Evolutionary conservation across 192 early-diverging fungal species (phyloP), one percentile per base, ranked within the genome.

Genomic region (Allomyces macrogynus): DNA sequence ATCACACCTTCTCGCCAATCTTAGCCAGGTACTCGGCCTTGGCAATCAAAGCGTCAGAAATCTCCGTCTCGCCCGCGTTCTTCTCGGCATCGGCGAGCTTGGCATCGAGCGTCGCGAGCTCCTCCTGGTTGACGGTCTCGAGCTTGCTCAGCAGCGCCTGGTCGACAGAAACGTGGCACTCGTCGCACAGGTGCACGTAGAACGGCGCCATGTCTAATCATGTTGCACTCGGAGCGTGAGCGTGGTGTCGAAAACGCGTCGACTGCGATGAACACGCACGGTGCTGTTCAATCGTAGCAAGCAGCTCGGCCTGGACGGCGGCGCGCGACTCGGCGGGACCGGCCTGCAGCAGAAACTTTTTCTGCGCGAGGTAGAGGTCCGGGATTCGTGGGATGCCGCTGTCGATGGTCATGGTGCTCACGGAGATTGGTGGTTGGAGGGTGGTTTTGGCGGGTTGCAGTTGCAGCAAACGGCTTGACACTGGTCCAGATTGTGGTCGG

Each of bases 201-300:
- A 83, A 95, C 11, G 92, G 92, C 27, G 87, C 80, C 92, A 95
- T 95, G 66, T 86, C 90, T 95, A 61, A n/a, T n/a, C n/a, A n/a
- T n/a, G n/a, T n/a, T n/a, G n/a, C n/a, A n/a, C n/a, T n/a, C n/a
- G 7, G 32, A 7, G 32, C 32, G 32, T 40, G 32, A 40, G 32
- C 32, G 32, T 7, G 32, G n/a, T n/a, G 32, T 22, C 24, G 65
- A 65, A 62, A 66, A 23, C n/a, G n/a, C n/a, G n/a, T 64, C 63
- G 25, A 61, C 25, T 7, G 23, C 10, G 4, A 7, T 54, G 5
- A 22, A 23, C 24, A 66, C 65, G 25, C 63, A 67, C 66, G 26
- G 42, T 67, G 10, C 60, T 61, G 24, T 9, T 65, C 42, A 43
- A 67, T 64, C 22, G 22, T 20, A 10, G 64, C 66, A 22, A 63